Base-by-base conservation (phyloP, 2,329 filamentous ascomycete species). In the Penicillium sclerotigenum region DNA sequence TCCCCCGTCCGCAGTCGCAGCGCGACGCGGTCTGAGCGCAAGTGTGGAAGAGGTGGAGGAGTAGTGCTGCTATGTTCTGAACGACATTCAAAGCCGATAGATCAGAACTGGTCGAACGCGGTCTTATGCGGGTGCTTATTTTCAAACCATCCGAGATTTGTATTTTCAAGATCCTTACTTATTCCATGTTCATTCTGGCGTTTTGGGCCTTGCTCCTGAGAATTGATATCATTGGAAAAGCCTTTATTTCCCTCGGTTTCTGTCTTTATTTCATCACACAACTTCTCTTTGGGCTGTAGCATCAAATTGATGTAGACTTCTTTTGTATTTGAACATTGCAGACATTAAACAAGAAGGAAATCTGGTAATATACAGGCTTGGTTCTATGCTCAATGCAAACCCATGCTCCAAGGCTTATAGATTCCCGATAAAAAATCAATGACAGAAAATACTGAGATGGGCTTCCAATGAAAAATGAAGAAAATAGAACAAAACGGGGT, bases 21-120 rank as follows among this genome's bases (percentile, higher is more conserved):
- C 68, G 28, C 77, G 75, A 61, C 73, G 77, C 55, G 67, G 74
- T 56, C 65, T 78, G 26, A 65, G 74, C 3, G 73, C 78, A 6
- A 71, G 73, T 50, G 77, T 80, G 18, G 79, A 81, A 62, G 79
- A 80, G 57, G 75, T 67, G 20, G 73, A 75, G 18, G 73, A 76
- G 61, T 75, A 69, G 62, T 48, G 31, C n/a, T 45, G 31, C n/a
- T 20, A 18, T n/a, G 24, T 34, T 36, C n/a, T n/a, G 26, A 55
- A 37, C 18, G 41, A 48, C 16, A 24, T 46, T 24, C 29, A 46
- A 43, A 40, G 47, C 28, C 18, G 46, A 16, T 43, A 38, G 47
- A 52, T n/a, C 33, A 28, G 8, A 31, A 20, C 26, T 36, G 33
- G 22, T 56, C 28, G 18, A 10, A 5, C 4, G 14, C 9, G 18